A percentile compares a stretch with the other conserved stretches of the same genome.
These are phyloP conservation scores for Striga hermonthica DNA, from an alignment of 305 asterid genomes.

Conservation along the genomic window DNA sequence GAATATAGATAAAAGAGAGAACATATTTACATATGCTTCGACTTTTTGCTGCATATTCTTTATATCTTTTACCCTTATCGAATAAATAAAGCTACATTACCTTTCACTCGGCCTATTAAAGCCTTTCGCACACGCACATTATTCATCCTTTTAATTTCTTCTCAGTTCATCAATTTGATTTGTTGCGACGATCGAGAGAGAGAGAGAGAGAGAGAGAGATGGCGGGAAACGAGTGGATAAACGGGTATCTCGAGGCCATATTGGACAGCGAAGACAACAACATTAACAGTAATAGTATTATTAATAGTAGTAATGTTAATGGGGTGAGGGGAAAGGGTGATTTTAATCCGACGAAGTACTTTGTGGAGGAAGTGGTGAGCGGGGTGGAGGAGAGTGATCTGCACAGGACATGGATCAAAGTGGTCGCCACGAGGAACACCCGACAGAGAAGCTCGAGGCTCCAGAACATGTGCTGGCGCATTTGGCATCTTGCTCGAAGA, in stretches of 20 bases:
- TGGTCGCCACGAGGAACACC: constrained; percentile 80
- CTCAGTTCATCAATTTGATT: too few species aligned
- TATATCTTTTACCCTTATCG: too few species aligned
- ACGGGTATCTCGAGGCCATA: constrained; percentile 89
- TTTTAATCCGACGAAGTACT: constrained; percentile 80
- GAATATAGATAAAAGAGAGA: too few species aligned
- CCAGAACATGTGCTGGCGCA: constrained; percentile 98
- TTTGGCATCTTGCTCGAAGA: constrained; percentile 92
- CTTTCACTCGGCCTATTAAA: too few species aligned
- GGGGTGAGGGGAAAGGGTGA: constrained; percentile 32
- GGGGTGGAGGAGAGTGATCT: constrained; percentile 89
- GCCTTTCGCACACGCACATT: too few species aligned
- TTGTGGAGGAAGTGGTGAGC: constrained; percentile 85
- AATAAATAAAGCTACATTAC: too few species aligned
- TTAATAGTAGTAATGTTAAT: too few species aligned
- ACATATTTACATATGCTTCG: too few species aligned
- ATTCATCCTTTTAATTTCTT: too few species aligned
- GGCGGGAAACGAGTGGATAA: constrained; percentile 96
- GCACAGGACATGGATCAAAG: constrained; percentile 92
- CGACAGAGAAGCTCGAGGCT: constrained; percentile 67
- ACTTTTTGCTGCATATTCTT: too few species aligned
- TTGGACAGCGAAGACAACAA: constrained; percentile 49
- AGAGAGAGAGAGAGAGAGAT: constrained; percentile 35
- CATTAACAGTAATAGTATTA: not conserved
- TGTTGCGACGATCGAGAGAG: not conserved